These are phyloP conservation scores for Penicillium chermesinum DNA, from an alignment of 495 filamentous ascomycete genomes.

Conservation along the genomic window DNA sequence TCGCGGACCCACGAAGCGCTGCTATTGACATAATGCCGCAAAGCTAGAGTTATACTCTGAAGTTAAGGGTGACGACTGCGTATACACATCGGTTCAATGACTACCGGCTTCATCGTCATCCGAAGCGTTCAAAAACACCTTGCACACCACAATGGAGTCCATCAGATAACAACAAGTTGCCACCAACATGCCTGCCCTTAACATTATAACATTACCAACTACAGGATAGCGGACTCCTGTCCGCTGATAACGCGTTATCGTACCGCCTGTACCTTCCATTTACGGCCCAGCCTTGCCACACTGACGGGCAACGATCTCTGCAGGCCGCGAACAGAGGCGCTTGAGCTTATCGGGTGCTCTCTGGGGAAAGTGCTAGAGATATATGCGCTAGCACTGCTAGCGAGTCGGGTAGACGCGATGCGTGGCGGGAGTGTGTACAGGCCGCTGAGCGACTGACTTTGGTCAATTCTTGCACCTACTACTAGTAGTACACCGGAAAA, in stretches of 20 bases:
- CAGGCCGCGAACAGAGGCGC: slow-evolving; percentile 3
- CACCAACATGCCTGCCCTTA: neutral
- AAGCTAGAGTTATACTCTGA: no score
- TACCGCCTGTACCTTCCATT: slow-evolving; percentile 19
- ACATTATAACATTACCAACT: neutral
- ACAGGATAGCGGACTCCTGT: slow-evolving; percentile 5
- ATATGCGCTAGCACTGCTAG: neutral
- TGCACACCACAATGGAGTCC: neutral
- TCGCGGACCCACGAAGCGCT: no score
- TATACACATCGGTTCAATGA: no score
- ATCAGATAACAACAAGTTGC: neutral
- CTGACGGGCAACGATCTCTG: no score
- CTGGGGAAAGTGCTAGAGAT: neutral
- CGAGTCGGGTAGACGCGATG: neutral
- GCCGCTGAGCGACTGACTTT: no score
- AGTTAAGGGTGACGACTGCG: no score
- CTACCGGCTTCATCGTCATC: no score
- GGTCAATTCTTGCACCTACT: no score
- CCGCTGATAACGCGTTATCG: slow-evolving; percentile 17
- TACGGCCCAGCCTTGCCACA: slow-evolving; percentile 17
- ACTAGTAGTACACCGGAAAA: no score
- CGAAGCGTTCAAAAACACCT: no score
- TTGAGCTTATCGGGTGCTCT: neutral
- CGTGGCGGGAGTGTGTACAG: no score
- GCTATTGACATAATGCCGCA: no score